These are phyloP conservation scores for Gynochthodes officinalis DNA, from an alignment of 257 asterid genomes.

Conservation along the genomic window DNA sequence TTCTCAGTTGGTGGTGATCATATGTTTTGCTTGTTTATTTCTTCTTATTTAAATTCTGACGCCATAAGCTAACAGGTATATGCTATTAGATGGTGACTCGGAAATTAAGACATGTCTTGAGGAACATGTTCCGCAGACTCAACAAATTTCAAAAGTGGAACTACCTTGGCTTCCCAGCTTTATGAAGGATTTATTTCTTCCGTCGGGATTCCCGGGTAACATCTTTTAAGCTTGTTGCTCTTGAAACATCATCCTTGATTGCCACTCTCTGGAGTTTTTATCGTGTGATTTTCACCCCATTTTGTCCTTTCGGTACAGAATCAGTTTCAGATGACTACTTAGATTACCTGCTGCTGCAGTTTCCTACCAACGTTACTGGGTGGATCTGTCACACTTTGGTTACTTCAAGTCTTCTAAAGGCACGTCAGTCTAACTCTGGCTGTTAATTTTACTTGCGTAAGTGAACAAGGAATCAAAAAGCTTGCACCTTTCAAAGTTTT, in stretches of 20 bases:
- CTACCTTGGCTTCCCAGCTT: conserved; percentile 67
- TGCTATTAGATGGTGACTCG: conserved; percentile 48
- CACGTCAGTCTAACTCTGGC: conserved; percentile 48
- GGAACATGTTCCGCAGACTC: conserved; percentile 33
- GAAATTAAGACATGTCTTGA: conserved; percentile 50
- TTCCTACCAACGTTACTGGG: conserved; percentile 94
- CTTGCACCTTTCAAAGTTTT: neutral
- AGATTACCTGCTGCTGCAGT: conserved; percentile 87
- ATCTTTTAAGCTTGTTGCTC: neutral
- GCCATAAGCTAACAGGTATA: conserved; percentile 43
- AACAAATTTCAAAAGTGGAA: conserved; percentile 21
- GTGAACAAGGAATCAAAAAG: conserved; percentile 9
- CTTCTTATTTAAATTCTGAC: neutral
- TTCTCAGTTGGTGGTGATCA: neutral
- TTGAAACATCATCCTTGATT: neutral
- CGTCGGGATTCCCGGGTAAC: conserved; percentile 89
- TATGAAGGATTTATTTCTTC: conserved; percentile 69
- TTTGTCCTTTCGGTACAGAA: conserved; percentile 41
- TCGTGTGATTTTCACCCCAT: neutral
- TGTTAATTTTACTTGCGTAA: conserved; percentile 33
- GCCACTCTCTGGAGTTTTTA: neutral
- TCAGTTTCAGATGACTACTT: conserved; percentile 94
- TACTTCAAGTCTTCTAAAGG: conserved; percentile 96
- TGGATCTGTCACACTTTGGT: conserved; percentile 97
- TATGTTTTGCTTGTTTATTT: too few relatives aligned